These are phyloP conservation scores for Suhomyces panamericanus DNA, from an alignment of 1,139 yeast genomes.

Conservation along the genomic window DNA sequence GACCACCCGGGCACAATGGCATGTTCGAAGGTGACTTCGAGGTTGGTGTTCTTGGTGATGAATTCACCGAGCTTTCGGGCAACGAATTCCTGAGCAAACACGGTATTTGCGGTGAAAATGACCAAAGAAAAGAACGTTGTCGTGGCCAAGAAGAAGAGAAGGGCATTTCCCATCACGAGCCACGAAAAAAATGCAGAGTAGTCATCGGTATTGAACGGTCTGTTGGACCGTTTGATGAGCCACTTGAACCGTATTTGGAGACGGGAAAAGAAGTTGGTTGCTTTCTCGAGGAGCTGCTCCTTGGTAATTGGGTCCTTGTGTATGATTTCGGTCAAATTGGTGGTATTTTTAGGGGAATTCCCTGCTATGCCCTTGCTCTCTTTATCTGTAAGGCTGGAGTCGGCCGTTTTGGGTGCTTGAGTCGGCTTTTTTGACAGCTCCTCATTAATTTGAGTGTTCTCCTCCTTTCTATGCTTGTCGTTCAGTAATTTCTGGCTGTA, in stretches of 20 bases:
- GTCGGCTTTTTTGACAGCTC: too few species aligned
- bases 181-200: conserved; percentile 87
- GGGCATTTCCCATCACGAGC: conserved; percentile 82
- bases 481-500: neutral
- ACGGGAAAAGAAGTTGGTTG: conserved; percentile 51
- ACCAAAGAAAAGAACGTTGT: conserved; percentile 84
- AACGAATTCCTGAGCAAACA: conserved; percentile 85
- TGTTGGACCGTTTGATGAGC: conserved; percentile 54
- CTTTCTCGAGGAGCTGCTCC: conserved; percentile 55
- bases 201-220: conserved; percentile 86
- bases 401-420: too few species aligned
- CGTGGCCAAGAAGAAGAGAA: conserved; percentile 78
- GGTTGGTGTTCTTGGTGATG: conserved; percentile 80
- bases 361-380: too few species aligned
- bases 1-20: conserved; percentile 97
- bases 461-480: neutral
- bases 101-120: conserved; percentile 78
- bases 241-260: conserved; percentile 64
- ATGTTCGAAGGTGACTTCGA: conserved; percentile 85
- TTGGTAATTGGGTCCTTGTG: conserved; percentile 24
- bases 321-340: neutral
- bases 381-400: too few species aligned
- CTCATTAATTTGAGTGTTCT: neutral
- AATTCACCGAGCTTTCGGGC: conserved; percentile 81
- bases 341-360: neutral